Evolutionary conservation across 2,329 filamentous ascomycete species (phyloP).

Genomic region (Juglanconis sp.): DNA sequence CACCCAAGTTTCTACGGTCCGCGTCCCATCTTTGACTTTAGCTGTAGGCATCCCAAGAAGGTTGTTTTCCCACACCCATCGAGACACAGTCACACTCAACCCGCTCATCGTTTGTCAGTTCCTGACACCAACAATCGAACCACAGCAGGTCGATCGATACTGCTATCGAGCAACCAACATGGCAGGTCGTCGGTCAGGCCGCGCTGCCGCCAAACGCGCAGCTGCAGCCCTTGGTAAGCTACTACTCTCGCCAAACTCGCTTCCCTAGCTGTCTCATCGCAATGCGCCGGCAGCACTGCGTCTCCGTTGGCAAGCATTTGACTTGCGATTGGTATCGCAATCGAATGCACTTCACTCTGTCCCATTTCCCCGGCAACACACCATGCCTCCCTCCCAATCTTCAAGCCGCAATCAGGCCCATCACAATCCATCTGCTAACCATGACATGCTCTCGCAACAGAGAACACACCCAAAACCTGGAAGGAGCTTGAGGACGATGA

Average conservation of each 20-base stretch:
- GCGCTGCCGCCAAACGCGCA: conserved; percentile 42
- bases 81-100: not conserved
- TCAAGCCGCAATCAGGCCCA: no score
- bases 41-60: not conserved
- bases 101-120: not conserved
- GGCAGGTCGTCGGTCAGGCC: conserved; percentile 38
- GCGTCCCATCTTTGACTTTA: not conserved
- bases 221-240: conserved; percentile 39
- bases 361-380: not conserved
- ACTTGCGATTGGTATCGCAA: not conserved
- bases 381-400: no score
- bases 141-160: not conserved
- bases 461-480: conserved; percentile 44
- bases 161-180: not conserved
- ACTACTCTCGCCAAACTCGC: not conserved
- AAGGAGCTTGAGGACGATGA: conserved; percentile 44
- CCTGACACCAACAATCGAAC: not conserved
- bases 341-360: not conserved
- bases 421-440: not conserved
- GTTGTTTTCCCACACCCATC: not conserved
- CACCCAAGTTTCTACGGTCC: no score
- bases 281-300: not conserved
- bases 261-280: not conserved
- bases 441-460: conserved; percentile 27
- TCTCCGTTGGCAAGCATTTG: not conserved